Conservation (phyloP, 2,329 filamentous ascomycete genomes). For the Endoconidiophora polonica region DNA sequence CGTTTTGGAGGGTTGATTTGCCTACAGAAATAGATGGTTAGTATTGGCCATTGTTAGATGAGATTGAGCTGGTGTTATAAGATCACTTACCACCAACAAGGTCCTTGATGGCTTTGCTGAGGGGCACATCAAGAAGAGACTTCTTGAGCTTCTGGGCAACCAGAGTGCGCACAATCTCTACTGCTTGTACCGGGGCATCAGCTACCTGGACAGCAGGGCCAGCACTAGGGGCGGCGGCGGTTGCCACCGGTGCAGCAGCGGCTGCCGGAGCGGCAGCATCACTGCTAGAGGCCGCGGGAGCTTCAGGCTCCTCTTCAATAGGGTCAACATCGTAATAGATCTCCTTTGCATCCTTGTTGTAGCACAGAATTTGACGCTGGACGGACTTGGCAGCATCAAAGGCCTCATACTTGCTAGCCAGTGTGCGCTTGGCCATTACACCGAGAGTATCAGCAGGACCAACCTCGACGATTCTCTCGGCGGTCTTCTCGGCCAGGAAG, state of each 20-base stretch:
- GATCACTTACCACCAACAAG: constrained; percentile 70
- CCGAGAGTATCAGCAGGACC: constrained; percentile 93
- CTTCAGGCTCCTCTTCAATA: constrained; percentile 71
- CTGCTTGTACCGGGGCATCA: constrained; percentile 72
- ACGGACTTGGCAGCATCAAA: constrained; percentile 95
- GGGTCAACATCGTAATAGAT: constrained; percentile 99
- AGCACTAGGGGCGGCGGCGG: constrained; percentile 48
- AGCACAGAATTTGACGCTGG: constrained; percentile 93
- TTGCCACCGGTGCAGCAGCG: constrained; percentile 36
- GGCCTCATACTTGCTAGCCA: constrained; percentile 95
- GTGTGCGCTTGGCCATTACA: constrained; percentile 90
- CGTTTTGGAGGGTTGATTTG: constrained; percentile 96
- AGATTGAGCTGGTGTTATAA: background rate
- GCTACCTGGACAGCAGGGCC: constrained; percentile 77
- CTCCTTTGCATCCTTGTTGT: constrained; percentile 98
- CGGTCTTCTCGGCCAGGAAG: constrained; percentile 86
- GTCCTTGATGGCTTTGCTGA: constrained; percentile 97
- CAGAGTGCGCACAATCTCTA: constrained; percentile 76
- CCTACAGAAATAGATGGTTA: constrained; percentile 32
- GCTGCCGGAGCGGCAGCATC: constrained; percentile 35
- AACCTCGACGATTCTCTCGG: constrained; percentile 94
- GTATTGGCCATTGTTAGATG: background rate
- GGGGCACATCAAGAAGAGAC: constrained; percentile 66
- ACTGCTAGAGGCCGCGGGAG: constrained; percentile 32
- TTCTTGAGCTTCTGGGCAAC: constrained; percentile 99